Evolutionary conservation across 345 rosid genomes (phyloP).

Genomic region (Lepidium aucheri): DNA sequence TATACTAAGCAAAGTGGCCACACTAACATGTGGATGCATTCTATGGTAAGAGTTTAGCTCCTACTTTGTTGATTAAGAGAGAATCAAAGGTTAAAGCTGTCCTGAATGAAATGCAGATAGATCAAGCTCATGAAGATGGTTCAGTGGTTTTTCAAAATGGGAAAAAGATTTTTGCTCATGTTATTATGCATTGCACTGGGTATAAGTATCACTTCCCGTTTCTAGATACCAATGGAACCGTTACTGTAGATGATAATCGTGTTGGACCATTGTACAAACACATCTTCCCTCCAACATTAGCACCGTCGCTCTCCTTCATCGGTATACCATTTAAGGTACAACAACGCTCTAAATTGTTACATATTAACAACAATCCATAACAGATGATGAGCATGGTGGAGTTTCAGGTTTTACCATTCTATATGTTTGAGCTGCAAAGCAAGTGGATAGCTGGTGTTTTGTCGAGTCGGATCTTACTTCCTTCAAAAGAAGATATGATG

Average conservation of each 20-base stretch:
- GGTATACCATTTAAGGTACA: constrained; percentile 69
- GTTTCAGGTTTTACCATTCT: constrained; percentile 54
- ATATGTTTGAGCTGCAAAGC: constrained; percentile 61
- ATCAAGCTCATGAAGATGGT: constrained; percentile 50
- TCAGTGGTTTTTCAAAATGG: constrained; percentile 50
- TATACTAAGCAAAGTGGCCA: constrained; percentile 35
- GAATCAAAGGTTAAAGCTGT: neutral
- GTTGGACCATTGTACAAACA: constrained; percentile 77
- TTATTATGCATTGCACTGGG: constrained; percentile 80
- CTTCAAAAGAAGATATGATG: constrained; percentile 62
- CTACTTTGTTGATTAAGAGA: neutral
- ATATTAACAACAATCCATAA: too few relatives aligned
- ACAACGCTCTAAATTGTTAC: too few relatives aligned
- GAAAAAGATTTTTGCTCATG: constrained; percentile 35
- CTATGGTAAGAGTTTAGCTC: constrained; percentile 41
- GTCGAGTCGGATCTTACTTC: constrained; percentile 56
- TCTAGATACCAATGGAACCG: constrained; percentile 58
- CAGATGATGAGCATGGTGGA: constrained; percentile 9
- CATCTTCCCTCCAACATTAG: constrained; percentile 58
- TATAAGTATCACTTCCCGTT: constrained; percentile 68
- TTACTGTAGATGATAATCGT: constrained; percentile 64
- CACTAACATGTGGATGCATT: constrained; percentile 58
- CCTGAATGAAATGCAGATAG: constrained; percentile 40
- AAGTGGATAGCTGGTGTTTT: constrained; percentile 75
- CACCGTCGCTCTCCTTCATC: constrained; percentile 70